Base-by-base conservation (phyloP, 331 rosid species). In the Saraca asoca region DNA sequence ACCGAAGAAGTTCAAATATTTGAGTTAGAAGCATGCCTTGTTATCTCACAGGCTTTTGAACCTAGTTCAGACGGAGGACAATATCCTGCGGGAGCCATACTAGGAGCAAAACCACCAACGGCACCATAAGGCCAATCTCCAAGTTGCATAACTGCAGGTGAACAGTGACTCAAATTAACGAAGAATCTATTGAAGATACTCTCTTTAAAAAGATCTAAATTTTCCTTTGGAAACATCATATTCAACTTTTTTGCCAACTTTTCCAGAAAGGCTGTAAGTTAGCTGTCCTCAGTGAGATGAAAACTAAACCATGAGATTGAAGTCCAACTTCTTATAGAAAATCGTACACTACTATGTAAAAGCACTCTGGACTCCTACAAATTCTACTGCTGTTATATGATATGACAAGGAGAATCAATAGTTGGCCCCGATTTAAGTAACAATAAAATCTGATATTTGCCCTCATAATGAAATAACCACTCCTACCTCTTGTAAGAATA, bases 21-120 rank as follows among this genome's bases (percentile, higher is more conserved):
- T 37, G 44, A 34, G 31, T 33, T 34, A n/a, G n/a, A 11, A 10
- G 9, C 43, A 69, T 57, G 41, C 73, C 73, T 68, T 34, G 49
- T 8, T 37, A 41, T 7, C 62, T 13, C 33, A 51, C 19, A 14
- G 15, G 14, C 39, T 37, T 52, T 54, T 41, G 54, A 53, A 53
- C 53, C 52, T 52, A 1, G 60, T 51, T 38, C 62, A 53, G 52
- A 19, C 41, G 4, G 62, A 7, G 24, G 61, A 67, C 9, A 42
- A 42, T 54, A 29, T 42, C 24, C 35, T 4, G 7, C 19, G 2
- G 14, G 11, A 33, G 49, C 15, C 19, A 58, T 35, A 44, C 48
- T 15, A 29, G 15, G 41, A 58, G 50, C 7, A 48, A 24, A 46
- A 46, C 50, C 39, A 37, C 48, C 11, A 33, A 51, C 18, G 46